A percentile compares a stretch with the other conserved stretches of the same genome.
These are phyloP conservation scores for Cenococcum geophilum DNA, from an alignment of 495 filamentous ascomycete species.

Conservation along the genomic window DNA sequence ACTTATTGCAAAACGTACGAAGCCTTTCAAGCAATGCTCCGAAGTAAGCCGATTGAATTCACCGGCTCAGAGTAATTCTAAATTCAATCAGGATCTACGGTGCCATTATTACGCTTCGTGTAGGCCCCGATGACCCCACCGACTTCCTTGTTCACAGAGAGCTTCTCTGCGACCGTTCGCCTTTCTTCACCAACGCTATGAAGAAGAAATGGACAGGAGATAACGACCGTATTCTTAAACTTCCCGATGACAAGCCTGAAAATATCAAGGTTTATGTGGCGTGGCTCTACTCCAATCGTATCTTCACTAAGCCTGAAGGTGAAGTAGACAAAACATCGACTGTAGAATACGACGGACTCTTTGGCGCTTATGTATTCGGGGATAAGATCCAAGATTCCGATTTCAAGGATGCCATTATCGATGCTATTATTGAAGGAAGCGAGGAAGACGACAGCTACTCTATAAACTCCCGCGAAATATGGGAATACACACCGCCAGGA, in stretches of 20 bases:
- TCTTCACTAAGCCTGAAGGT: background rate
- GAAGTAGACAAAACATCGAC: no score
- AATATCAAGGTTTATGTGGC: conserved; percentile 3
- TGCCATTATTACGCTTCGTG: background rate
- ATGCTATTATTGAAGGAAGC: no score
- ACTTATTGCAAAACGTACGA: no score
- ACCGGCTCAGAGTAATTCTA: background rate
- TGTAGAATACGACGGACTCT: no score
- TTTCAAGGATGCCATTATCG: no score
- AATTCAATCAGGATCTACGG: background rate
- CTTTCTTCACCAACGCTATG: conserved; percentile 19
- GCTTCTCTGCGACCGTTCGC: conserved; percentile 6
- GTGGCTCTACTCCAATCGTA: conserved; percentile 3
- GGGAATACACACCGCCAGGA: background rate
- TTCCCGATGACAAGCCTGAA: conserved; percentile 1
- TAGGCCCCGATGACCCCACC: background rate
- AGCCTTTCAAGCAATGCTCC: background rate
- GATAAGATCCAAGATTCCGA: no score
- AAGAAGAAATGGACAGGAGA: conserved; percentile 4
- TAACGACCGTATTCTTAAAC: background rate
- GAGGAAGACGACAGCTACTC: no score
- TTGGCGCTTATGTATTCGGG: no score
- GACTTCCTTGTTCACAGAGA: conserved; percentile 9
- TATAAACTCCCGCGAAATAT: no score
- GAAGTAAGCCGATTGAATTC: background rate